Evolutionary conservation across 202 grass and related monocot species (phyloP).

Genomic region (Alloteropsis angusta): DNA sequence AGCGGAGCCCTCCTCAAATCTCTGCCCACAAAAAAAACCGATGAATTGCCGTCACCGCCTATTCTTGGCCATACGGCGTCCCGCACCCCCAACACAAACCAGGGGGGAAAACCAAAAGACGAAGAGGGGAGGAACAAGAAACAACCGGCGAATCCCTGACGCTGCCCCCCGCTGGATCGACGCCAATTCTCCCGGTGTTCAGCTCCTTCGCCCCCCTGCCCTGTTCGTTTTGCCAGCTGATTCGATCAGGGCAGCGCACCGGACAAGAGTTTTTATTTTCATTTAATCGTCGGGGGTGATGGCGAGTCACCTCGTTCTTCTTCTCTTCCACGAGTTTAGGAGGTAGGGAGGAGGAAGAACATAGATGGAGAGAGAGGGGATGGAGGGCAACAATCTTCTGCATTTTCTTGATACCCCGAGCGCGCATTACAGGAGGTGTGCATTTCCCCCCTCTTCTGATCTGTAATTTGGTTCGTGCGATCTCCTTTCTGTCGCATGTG

Average conservation of each 20-base stretch:
- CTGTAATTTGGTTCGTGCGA: not conserved
- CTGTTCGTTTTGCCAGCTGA: not conserved
- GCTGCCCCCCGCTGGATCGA: not conserved
- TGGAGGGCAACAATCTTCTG: conserved; percentile 42
- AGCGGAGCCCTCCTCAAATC: not conserved
- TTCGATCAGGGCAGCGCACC: not conserved
- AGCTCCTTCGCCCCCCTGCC: not conserved
- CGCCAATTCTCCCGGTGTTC: not conserved
- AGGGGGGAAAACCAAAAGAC: not conserved
- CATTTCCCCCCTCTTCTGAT: not conserved
- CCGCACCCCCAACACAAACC: not conserved
- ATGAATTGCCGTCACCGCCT: not conserved
- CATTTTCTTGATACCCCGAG: conserved; percentile 49
- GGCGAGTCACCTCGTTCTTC: conserved; percentile 1
- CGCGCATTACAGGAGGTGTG: conserved; percentile 31
- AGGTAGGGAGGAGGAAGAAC: not conserved
- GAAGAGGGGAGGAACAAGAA: not conserved
- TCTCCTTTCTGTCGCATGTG: not conserved
- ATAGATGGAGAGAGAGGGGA: not conserved
- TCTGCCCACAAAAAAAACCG: not conserved
- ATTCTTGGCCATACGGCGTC: conserved; percentile 13
- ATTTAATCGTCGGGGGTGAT: conserved; percentile 4
- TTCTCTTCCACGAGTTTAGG: not conserved
- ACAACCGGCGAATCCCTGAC: not conserved
- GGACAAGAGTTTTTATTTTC: not conserved